These are phyloP conservation scores for Sarcomyxa edulis DNA, from an alignment of 768 basidiomycete genomes.

Conservation along the genomic window DNA sequence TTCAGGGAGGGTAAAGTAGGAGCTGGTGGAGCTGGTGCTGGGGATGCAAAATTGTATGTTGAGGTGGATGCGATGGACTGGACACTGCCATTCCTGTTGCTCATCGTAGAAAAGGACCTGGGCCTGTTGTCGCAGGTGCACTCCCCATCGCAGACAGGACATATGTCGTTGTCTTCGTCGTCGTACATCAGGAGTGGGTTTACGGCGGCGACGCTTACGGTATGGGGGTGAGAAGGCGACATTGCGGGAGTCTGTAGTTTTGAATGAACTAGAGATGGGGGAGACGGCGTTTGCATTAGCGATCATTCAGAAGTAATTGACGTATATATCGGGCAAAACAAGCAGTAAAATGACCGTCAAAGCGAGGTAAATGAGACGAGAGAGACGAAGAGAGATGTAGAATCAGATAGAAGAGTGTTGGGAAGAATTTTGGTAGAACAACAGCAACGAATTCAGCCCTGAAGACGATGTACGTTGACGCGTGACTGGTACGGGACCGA, in stretches of 20 bases:
- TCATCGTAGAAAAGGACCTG: conserved; percentile 21
- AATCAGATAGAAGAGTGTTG: conserved; percentile 8
- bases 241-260: conserved; percentile 53
- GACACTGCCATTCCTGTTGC: conserved; percentile 33
- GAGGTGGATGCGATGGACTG: conserved; percentile 32
- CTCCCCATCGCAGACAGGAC: conserved; percentile 87
- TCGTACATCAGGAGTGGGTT: conserved; percentile 35
- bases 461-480: conserved; percentile 2
- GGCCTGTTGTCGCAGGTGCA: conserved; percentile 69
- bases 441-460: conserved; percentile 6
- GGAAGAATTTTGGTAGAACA: conserved; percentile 7
- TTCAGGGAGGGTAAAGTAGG: conserved; percentile 44
- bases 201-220: conserved; percentile 43
- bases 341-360: conserved; percentile 1
- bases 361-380: conserved; percentile 1
- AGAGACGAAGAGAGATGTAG: conserved; percentile 8
- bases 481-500: conserved; percentile 14
- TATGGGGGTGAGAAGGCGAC: conserved; percentile 67
- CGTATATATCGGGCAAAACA: conserved; percentile 6
- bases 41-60: conserved; percentile 28
- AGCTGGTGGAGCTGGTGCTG: conserved; percentile 18
- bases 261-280: conserved; percentile 24
- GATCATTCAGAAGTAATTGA: conserved; percentile 6
- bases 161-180: conserved; percentile 84
- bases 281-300: conserved; percentile 10